phyloP scores from a whole-genome alignment of 805 yeast genomes.

The Spathaspora boniae region DNA sequence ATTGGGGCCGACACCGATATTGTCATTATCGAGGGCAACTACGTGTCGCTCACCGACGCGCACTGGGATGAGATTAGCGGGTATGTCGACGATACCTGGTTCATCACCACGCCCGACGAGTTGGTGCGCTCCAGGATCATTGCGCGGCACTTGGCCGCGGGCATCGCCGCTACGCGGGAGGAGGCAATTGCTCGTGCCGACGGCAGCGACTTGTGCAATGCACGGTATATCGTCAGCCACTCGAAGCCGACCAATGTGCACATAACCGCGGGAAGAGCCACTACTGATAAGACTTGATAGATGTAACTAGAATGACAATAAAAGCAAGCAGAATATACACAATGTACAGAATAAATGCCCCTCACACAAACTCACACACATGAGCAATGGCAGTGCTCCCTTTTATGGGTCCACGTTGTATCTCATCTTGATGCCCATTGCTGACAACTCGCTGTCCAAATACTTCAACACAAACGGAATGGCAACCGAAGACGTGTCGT shows the following conservation, averaged over 20 bases:
- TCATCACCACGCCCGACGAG: conserved; percentile 44
- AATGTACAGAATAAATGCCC: neutral
- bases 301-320: too few species aligned
- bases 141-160: conserved; percentile 60
- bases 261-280: conserved; percentile 11
- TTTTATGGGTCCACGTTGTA: conserved; percentile 72
- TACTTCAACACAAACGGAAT: conserved; percentile 95
- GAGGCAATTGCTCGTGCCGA: conserved; percentile 52
- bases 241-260: conserved; percentile 16
- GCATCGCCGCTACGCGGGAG: conserved; percentile 43
- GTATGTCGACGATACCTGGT: conserved; percentile 45
- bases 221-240: conserved; percentile 31
- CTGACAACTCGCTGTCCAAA: conserved; percentile 90
- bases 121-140: conserved; percentile 58
- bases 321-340: too few species aligned
- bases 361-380: too few species aligned
- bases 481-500: conserved; percentile 90
- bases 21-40: conserved; percentile 73
- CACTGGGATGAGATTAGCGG: conserved; percentile 54
- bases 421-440: conserved; percentile 95
- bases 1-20: conserved; percentile 48
- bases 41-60: conserved; percentile 54
- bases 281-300: neutral
- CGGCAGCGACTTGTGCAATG: conserved; percentile 64
- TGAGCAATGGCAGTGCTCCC: neutral